phyloP scores from a whole-genome alignment of 768 basidiomycete genomes.

The Macrolepiota albuminosa region DNA sequence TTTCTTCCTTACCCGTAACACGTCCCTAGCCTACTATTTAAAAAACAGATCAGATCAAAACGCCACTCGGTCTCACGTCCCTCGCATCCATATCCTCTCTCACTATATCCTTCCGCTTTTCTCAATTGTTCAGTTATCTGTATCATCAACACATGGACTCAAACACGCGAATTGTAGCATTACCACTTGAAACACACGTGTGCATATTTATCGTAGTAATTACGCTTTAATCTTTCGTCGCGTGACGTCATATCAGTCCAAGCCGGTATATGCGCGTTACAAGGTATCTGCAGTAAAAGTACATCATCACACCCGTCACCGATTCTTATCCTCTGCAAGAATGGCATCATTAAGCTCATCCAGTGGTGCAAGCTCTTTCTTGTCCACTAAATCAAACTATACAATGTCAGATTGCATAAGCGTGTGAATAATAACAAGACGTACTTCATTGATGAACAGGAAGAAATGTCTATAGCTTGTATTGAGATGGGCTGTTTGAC shows the following conservation, averaged over 20 bases:
- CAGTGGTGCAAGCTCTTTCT: conserved; percentile 91
- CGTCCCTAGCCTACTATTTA: conserved; percentile 25
- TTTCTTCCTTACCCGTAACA: background rate
- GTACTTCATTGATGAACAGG: conserved; percentile 91
- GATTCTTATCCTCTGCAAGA: conserved; percentile 45
- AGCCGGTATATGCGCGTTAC: background rate
- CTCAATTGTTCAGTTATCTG: background rate
- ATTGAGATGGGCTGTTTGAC: conserved; percentile 81
- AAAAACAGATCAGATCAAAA: conserved; percentile 17
- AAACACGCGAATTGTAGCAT: conserved; percentile 8
- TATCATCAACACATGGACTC: background rate
- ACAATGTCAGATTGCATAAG: background rate
- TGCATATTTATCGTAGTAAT: background rate
- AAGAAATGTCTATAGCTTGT: conserved; percentile 99
- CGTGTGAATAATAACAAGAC: conserved; percentile 12
- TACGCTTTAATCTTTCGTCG: background rate
- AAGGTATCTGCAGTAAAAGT: conserved; percentile 11
- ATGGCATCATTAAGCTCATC: conserved; percentile 96
- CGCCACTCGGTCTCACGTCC: background rate
- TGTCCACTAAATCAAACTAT: conserved; percentile 91
- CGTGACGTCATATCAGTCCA: conserved; percentile 5
- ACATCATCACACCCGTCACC: conserved; percentile 20
- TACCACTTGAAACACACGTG: background rate
- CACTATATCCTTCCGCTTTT: background rate
- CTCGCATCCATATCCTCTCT: background rate